Percentiles rank a stretch among this genome's conserved stretches.
Evolutionary conservation across 108 stramenopile genomes (phyloP).

Genomic region (Asterionellopsis glacialis): DNA sequence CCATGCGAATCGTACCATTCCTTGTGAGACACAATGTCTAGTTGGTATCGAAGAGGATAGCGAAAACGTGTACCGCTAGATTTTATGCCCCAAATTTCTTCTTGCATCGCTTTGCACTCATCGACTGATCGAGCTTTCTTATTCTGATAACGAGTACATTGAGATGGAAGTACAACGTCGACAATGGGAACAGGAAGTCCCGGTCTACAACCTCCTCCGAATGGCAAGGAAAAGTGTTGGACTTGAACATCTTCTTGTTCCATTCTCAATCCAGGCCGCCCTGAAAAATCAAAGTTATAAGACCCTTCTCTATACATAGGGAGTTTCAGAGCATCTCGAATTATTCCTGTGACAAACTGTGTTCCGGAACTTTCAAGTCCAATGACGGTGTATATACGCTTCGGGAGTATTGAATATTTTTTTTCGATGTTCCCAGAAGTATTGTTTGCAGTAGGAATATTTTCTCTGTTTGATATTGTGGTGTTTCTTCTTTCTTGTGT

Average conservation of each 20-base stretch:
- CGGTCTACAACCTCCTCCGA: conserved; percentile 4
- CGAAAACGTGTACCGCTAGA: background rate
- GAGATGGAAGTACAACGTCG: conserved; percentile 16
- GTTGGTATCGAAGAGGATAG: conserved; percentile 20
- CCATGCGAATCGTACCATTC: conserved; percentile 25
- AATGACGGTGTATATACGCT: conserved; percentile 21
- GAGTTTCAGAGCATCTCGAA: conserved; percentile 10
- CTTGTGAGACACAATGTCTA: conserved; percentile 20
- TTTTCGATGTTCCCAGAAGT: background rate
- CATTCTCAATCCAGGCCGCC: background rate
- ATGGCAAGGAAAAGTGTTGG: conserved; percentile 30
- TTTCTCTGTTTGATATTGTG: no score
- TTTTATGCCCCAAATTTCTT: conserved; percentile 13
- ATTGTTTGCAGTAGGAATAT: no score
- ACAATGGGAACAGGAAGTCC: background rate
- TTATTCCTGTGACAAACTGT: conserved; percentile 14
- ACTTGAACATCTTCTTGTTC: conserved; percentile 14
- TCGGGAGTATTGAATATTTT: conserved; percentile 13
- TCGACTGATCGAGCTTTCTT: background rate
- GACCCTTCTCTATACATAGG: conserved; percentile 19
- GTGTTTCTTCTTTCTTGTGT: no score
- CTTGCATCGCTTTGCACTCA: conserved; percentile 11
- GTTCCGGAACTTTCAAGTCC: conserved; percentile 28
- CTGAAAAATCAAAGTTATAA: background rate
- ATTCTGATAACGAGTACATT: conserved; percentile 8